A percentile compares a stretch with the other conserved stretches of the same genome.
Conservation (phyloP, 2,329 filamentous ascomycete species). For the Fusarium sp. region DNA sequence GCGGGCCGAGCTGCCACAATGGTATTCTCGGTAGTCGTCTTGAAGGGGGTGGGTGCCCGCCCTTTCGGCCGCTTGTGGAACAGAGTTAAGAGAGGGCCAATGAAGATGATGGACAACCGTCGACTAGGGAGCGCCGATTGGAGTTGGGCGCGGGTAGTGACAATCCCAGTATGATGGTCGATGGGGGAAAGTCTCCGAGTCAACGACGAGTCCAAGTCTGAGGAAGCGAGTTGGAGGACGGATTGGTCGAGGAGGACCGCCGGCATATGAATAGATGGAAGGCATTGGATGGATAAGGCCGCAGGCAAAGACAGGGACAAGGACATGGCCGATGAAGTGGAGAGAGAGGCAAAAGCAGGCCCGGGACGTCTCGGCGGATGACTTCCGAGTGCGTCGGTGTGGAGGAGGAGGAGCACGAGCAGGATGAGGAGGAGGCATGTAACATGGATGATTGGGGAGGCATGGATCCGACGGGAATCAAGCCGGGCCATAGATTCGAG, state of each 20-base stretch:
- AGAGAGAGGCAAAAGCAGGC: not conserved
- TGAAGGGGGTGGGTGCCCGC: constrained; percentile 4
- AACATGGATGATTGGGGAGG: not conserved
- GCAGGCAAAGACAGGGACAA: not conserved
- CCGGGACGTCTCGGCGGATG: not conserved
- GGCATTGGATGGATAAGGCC: not conserved
- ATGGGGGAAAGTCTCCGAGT: not conserved
- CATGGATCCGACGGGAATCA: constrained; percentile 34
- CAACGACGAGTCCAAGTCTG: not conserved
- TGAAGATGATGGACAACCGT: constrained; percentile 4
- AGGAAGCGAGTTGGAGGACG: not conserved
- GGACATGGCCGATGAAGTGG: constrained; percentile 9
- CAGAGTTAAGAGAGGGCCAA: constrained; percentile 10
- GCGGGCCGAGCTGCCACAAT: constrained; percentile 38
- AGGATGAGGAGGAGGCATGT: not conserved
- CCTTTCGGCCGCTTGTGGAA: constrained; percentile 30
- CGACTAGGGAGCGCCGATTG: constrained; percentile 15
- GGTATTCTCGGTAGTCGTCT: constrained; percentile 5
- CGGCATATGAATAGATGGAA: not conserved
- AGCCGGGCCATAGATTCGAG: constrained; percentile 20
- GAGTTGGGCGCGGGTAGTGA: not conserved
- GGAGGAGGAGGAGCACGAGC: not conserved
- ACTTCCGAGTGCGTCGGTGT: constrained; percentile 3
- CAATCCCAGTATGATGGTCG: not conserved
- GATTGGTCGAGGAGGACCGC: not conserved